Base-by-base conservation (phyloP, 176 grass and related monocot species). In the Ensete ventricosum region DNA sequence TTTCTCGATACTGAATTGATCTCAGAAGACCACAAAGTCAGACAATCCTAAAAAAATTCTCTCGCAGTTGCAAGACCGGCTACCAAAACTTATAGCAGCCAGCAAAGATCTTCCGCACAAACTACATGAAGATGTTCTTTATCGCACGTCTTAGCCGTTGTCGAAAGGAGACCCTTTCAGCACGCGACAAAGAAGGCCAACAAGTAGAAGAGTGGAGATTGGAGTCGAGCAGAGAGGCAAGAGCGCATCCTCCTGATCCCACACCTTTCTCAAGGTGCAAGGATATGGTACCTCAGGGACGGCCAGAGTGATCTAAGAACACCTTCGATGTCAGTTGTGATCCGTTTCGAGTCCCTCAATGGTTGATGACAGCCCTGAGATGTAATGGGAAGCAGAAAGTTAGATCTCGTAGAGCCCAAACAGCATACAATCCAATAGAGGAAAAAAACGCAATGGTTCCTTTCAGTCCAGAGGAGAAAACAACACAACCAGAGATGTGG, bases 161-260 rank as follows among this genome's bases (percentile, higher is more conserved):
- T 92, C 93, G 81, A 92, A 34, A 22, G 81, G 85, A 71, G 83
- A 90, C 54, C 78, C 74, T 73, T 85, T 82, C 49, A 71, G 11
- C 68, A 71, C 9, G 14, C 43, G 17, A 50, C 49, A 51, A 51
- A 51, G 49, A 51, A 51, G 48, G 12, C 68, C 50, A 62, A 58
- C 49, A 20, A 82, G 80, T 51, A 79, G 82, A 78, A 82, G 25
- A 64, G 12, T 72, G 75, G 63, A 67, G 86, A 59, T 21, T 22
- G 69, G 79, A 84, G 74, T 8, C 63, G 68, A 62, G 73, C 34
- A 59, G 17, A 53, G 66, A 23, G 53, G 77, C 27, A 22, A 50
- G 23, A 48, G 27, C 23, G 87, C 80, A 85, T 83, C 64, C 69
- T 26, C 75, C 55, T 1, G 29, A 16, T 81, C 82, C 80, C 72